Evolutionary conservation across 768 basidiomycete genomes (phyloP).

Genomic region (Lentinula raphanica): DNA sequence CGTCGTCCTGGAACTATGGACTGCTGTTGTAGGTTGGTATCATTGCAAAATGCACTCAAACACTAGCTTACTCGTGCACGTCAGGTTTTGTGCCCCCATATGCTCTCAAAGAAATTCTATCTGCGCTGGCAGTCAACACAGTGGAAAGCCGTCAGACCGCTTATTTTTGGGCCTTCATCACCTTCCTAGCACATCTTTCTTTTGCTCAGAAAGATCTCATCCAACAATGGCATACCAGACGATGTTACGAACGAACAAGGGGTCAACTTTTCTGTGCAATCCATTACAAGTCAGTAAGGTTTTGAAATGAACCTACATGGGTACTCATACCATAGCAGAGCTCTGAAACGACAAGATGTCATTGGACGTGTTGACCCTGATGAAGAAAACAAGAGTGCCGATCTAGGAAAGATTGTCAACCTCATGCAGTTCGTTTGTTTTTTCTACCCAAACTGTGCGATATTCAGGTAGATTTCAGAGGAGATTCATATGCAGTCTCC

Average conservation of each 20-base stretch:
- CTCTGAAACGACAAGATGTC: conserved; percentile 54
- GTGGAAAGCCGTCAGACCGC: conserved; percentile 39
- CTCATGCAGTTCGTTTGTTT: conserved; percentile 56
- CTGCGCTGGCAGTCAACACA: conserved; percentile 39
- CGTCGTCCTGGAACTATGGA: conserved; percentile 53
- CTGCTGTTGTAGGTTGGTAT: conserved; percentile 38
- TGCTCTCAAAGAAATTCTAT: conserved; percentile 56
- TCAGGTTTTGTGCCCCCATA: conserved; percentile 64
- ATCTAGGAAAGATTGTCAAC: conserved; percentile 69
- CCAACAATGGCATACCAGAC: conserved; percentile 55
- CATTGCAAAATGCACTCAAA: not conserved
- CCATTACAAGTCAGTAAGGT: conserved; percentile 49
- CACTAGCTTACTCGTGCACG: not conserved
- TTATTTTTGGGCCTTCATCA: conserved; percentile 54
- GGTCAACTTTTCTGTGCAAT: conserved; percentile 67
- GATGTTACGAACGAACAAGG: conserved; percentile 68
- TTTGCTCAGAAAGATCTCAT: conserved; percentile 64
- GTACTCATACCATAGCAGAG: not conserved
- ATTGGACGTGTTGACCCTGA: conserved; percentile 39
- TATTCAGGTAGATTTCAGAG: conserved; percentile 30
- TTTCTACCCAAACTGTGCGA: not conserved
- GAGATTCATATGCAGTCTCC: conserved; percentile 65
- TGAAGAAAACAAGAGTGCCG: conserved; percentile 39
- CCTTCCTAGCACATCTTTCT: conserved; percentile 58
- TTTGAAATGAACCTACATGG: not conserved